These are phyloP conservation scores for Phaffia rhodozyma DNA, from an alignment of 1,284 basidiomycete genomes.

Conservation along the genomic window DNA sequence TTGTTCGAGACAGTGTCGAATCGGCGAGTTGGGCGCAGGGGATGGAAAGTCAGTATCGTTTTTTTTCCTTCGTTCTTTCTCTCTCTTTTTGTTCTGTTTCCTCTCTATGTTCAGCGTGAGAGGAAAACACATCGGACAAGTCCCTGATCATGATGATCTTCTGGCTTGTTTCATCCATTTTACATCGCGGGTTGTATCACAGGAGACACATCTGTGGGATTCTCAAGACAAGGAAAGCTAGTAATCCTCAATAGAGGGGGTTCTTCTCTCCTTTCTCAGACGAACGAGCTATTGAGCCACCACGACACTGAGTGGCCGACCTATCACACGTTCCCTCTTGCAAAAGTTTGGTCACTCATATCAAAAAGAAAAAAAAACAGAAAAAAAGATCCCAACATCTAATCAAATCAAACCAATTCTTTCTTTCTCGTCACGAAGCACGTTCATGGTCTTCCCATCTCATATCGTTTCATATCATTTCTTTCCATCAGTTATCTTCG, in stretches of 20 bases:
- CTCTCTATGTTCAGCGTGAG: too few relatives aligned
- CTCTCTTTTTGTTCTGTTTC: not conserved
- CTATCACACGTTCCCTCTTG: not conserved
- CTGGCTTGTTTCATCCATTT: not conserved
- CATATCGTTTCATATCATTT: not conserved
- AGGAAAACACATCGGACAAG: too few relatives aligned
- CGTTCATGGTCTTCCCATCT: too few relatives aligned
- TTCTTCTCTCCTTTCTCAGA: not conserved
- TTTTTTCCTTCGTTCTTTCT: too few relatives aligned
- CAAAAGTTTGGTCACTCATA: not conserved
- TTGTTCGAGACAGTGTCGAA: conserved; percentile 11
- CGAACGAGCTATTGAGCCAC: not conserved
- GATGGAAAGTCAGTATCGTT: conserved; percentile 12
- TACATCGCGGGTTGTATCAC: not conserved
- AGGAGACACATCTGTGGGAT: conserved; percentile 16
- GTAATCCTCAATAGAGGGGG: not conserved
- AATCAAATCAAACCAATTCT: not conserved
- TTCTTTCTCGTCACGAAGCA: not conserved
- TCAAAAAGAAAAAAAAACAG: not conserved
- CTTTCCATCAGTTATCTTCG: not conserved
- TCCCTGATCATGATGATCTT: too few relatives aligned
- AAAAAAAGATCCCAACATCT: not conserved
- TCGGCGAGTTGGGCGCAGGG: conserved; percentile 11
- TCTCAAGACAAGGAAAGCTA: conserved; percentile 6
- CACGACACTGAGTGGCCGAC: not conserved